phyloP scores from a whole-genome alignment of 257 asterid genomes.

The Buddleja alternifolia region DNA sequence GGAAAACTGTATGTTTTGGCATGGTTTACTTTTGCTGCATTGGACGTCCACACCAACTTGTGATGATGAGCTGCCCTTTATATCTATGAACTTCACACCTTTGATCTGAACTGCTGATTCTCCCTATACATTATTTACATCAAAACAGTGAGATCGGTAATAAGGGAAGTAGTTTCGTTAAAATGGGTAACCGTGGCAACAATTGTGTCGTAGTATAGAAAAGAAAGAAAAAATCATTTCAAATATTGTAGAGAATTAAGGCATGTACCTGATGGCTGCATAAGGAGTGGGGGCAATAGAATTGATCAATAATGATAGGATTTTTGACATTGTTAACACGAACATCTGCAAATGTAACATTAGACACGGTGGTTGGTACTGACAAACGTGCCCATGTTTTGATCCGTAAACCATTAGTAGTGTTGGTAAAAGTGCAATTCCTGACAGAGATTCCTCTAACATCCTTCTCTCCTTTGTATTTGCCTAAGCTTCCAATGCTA shows the following conservation, averaged over 20 bases:
- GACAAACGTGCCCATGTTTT: slow-evolving; percentile 30
- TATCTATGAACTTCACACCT: slow-evolving; percentile 21
- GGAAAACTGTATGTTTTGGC: slow-evolving; percentile 24
- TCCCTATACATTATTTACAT: background rate
- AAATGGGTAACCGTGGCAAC: too few species aligned
- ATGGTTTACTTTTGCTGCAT: slow-evolving; percentile 28
- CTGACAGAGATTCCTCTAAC: slow-evolving; percentile 18
- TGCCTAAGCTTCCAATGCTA: slow-evolving; percentile 42
- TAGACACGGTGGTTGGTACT: background rate
- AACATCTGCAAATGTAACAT: slow-evolving; percentile 21
- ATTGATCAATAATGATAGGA: slow-evolving; percentile 42
- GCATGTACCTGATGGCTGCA: slow-evolving; percentile 6
- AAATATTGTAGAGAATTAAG: too few species aligned
- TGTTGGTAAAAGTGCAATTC: slow-evolving; percentile 23
- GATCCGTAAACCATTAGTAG: slow-evolving; percentile 35
- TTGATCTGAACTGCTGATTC: slow-evolving; percentile 13
- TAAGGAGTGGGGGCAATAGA: slow-evolving; percentile 27
- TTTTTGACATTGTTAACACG: slow-evolving; percentile 18
- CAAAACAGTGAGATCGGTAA: too few species aligned
- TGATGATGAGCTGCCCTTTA: slow-evolving; percentile 19
- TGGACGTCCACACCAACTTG: background rate
- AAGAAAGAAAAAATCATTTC: too few species aligned
- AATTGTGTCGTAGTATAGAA: too few species aligned
- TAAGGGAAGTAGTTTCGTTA: too few species aligned
- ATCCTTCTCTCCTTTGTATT: slow-evolving; percentile 7